Percentiles rank a stretch among this genome's conserved stretches.
phyloP scores from a whole-genome alignment of 257 asterid genomes.

The Scutellaria baicalensis region DNA sequence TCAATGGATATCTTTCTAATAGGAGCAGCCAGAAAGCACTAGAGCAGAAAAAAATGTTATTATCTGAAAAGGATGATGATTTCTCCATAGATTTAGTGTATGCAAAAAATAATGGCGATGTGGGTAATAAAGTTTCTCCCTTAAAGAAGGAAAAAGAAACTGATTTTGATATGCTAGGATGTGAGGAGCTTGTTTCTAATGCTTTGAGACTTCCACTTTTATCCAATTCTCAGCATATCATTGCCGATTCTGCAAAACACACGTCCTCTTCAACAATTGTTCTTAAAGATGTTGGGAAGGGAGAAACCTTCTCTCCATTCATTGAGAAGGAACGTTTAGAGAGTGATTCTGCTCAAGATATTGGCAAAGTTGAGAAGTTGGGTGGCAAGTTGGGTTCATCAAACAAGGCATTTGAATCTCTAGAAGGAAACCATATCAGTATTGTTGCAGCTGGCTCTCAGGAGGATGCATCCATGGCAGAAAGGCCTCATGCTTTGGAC shows the following conservation, averaged over 20 bases:
- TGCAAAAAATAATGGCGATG: conserved; percentile 16
- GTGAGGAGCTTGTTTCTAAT: conserved; percentile 74
- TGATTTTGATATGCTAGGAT: conserved; percentile 39
- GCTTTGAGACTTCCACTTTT: conserved; percentile 85
- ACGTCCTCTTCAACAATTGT: conserved; percentile 3
- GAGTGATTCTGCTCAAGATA: conserved; percentile 30
- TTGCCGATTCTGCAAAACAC: conserved; percentile 33
- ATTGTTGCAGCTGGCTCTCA: conserved; percentile 26
- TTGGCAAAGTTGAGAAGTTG: conserved; percentile 37
- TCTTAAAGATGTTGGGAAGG: conserved; percentile 25
- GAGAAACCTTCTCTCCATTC: conserved; percentile 23
- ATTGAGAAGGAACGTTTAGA: conserved; percentile 38
- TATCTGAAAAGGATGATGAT: conserved; percentile 29
- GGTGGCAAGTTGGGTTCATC: conserved; percentile 33
- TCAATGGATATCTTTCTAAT: conserved; percentile 46
- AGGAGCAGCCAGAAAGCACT: conserved; percentile 36
- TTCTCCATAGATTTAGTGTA: conserved; percentile 19
- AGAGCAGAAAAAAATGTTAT: conserved; percentile 34
- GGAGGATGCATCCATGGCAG: conserved; percentile 33
- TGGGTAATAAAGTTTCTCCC: conserved; percentile 25
- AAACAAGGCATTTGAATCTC: conserved; percentile 31
- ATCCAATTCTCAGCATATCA: conserved; percentile 32
- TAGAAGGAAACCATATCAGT: conserved; percentile 33
- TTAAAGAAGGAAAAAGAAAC: conserved; percentile 52
- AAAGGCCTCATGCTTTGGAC: conserved; percentile 25